Evolutionary conservation across 768 basidiomycete species (phyloP).

Genomic region (Phylloporus scabripes): DNA sequence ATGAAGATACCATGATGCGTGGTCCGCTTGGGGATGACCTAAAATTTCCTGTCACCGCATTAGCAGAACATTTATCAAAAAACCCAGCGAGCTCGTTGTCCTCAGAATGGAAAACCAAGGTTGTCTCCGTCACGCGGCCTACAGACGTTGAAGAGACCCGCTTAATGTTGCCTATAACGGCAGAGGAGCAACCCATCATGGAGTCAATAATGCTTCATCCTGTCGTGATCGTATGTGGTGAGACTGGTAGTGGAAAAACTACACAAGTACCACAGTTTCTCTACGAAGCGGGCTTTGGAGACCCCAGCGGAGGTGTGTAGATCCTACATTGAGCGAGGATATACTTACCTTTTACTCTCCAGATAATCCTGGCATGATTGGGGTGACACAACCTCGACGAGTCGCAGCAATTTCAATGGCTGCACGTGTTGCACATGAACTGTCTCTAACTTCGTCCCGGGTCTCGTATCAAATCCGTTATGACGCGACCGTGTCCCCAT

Average conservation of each 20-base stretch:
- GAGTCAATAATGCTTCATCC: slow-evolving; percentile 83
- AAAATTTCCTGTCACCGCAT: slow-evolving; percentile 58
- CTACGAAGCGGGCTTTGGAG: slow-evolving; percentile 95
- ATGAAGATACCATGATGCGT: slow-evolving; percentile 42
- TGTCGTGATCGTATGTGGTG: slow-evolving; percentile 70
- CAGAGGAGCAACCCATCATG: slow-evolving; percentile 93
- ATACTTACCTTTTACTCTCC: slow-evolving; percentile 5
- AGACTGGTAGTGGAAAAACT: slow-evolving; percentile 98
- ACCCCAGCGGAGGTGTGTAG: slow-evolving; percentile 65
- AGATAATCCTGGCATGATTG: slow-evolving; percentile 99
- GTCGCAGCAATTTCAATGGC: slow-evolving; percentile 98
- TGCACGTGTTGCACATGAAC: slow-evolving; percentile 83
- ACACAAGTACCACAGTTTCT: slow-evolving; percentile 98
- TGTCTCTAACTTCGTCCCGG: slow-evolving; percentile 72
- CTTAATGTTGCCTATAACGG: slow-evolving; percentile 78
- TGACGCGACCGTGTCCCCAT: slow-evolving; percentile 85
- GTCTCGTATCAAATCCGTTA: slow-evolving; percentile 98
- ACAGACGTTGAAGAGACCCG: slow-evolving; percentile 71
- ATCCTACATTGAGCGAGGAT: not conserved
- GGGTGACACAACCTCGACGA: slow-evolving; percentile 93
- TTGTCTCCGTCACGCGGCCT: slow-evolving; percentile 55
- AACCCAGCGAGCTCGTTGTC: slow-evolving; percentile 6
- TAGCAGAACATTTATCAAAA: slow-evolving; percentile 42
- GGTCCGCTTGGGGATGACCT: slow-evolving; percentile 80
- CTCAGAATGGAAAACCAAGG: slow-evolving; percentile 33